These are phyloP conservation scores for Crucihimalaya himalaica DNA, from an alignment of 345 rosid genomes.

Conservation along the genomic window DNA sequence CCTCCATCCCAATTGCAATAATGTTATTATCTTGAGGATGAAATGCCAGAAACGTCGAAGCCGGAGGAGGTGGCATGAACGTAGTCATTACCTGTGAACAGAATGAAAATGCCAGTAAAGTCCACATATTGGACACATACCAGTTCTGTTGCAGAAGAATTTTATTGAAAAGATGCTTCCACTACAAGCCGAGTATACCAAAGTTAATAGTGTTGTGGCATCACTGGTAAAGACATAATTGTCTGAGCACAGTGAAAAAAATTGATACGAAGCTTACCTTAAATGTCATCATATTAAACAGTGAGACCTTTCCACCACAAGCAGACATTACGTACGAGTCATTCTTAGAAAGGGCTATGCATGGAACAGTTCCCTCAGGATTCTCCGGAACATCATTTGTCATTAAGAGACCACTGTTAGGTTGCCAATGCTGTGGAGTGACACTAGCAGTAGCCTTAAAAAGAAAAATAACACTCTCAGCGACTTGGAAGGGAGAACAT, in stretches of 20 bases:
- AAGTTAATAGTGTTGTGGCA: not conserved
- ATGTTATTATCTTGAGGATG: slow-evolving; percentile 62
- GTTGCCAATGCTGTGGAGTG: slow-evolving; percentile 76
- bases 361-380: slow-evolving; percentile 53
- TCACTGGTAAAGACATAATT: slow-evolving; percentile 10
- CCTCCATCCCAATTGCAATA: slow-evolving; percentile 62
- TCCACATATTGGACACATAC: not conserved
- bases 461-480: slow-evolving; percentile 9
- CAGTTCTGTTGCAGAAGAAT: not conserved
- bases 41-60: slow-evolving; percentile 59
- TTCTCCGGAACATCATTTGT: slow-evolving; percentile 71
- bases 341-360: slow-evolving; percentile 62
- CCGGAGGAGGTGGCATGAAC: slow-evolving; percentile 62
- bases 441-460: slow-evolving; percentile 65
- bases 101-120: not conserved
- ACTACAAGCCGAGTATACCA: not conserved
- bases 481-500: not conserved
- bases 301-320: slow-evolving; percentile 57
- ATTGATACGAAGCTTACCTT: slow-evolving; percentile 38
- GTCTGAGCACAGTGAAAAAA: not conserved
- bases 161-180: not conserved
- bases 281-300: slow-evolving; percentile 65
- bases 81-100: slow-evolving; percentile 59
- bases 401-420: slow-evolving; percentile 75
- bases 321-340: slow-evolving; percentile 71